Evolutionary conservation across 768 basidiomycete species (phyloP).

Genomic region (Arthromyces matolae): DNA sequence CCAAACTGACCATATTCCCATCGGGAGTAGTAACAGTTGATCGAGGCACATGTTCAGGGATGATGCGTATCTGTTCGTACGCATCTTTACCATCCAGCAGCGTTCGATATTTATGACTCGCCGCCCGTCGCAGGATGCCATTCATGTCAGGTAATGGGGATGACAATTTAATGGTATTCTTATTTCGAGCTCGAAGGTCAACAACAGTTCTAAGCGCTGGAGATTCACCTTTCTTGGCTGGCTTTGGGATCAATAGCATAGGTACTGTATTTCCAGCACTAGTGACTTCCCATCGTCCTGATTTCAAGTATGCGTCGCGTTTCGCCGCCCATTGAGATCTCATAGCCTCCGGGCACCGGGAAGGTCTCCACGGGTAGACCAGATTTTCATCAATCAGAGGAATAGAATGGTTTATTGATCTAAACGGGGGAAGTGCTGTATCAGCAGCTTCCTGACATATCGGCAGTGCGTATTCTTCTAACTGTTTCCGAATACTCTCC

Average conservation of each 20-base stretch:
- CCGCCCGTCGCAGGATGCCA: too few species aligned
- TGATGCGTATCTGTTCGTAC: conserved; percentile 17
- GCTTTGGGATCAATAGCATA: conserved; percentile 28
- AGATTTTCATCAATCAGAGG: conserved; percentile 26
- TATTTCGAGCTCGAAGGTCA: conserved; percentile 31
- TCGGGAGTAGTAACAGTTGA: conserved; percentile 32
- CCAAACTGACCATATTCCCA: too few species aligned
- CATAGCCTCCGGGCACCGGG: conserved; percentile 37
- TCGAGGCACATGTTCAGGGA: conserved; percentile 25
- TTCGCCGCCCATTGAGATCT: conserved; percentile 28
- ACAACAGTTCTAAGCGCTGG: conserved; percentile 25
- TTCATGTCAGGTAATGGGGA: too few species aligned
- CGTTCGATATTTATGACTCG: conserved; percentile 20
- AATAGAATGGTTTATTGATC: conserved; percentile 39
- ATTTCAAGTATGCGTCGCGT: conserved; percentile 25
- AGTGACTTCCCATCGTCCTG: too few species aligned
- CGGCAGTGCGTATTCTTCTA: conserved; percentile 21
- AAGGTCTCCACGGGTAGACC: conserved; percentile 31
- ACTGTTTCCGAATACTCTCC: conserved; percentile 10
- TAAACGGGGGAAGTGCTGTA: conserved; percentile 32
- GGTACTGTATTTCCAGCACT: conserved; percentile 32
- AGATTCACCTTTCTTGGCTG: conserved; percentile 6
- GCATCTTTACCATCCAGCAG: conserved; percentile 32
- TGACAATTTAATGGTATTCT: conserved; percentile 30
- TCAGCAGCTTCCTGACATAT: conserved; percentile 24